phyloP scores from a whole-genome alignment of 495 filamentous ascomycete genomes.

The Aspergillus cavernicola region DNA sequence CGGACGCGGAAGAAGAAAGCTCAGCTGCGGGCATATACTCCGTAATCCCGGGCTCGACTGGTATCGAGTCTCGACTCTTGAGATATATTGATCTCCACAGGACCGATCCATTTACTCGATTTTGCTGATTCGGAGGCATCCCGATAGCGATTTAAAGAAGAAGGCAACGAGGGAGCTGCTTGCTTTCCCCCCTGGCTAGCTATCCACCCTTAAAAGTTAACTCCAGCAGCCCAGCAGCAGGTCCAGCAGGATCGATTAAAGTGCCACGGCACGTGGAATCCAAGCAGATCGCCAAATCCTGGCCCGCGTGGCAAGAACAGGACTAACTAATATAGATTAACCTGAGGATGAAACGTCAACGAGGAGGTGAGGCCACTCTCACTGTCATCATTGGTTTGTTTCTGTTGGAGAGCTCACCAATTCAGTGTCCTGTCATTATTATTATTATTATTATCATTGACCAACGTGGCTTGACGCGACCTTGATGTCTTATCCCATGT shows the following conservation, averaged over 20 bases:
- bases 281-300: conserved; percentile 22
- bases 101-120: neutral
- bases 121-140: neutral
- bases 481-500: conserved; percentile 4
- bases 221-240: conserved; percentile 12
- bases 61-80: neutral
- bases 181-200: neutral
- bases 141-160: neutral
- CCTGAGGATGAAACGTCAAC: neutral
- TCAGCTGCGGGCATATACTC: neutral
- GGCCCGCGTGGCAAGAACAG: conserved; percentile 5
- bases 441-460: neutral
- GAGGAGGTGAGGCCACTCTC: neutral
- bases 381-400: neutral
- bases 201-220: neutral
- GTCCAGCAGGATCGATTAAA: conserved; percentile 30
- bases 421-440: neutral
- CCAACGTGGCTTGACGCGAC: neutral
- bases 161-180: conserved; percentile 4
- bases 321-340: neutral
- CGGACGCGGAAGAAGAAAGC: neutral
- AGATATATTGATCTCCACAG: neutral
- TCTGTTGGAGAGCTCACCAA: neutral
- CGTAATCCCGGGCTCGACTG: neutral
- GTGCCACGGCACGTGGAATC: conserved; percentile 25